Evolutionary conservation across 768 basidiomycete genomes (phyloP).

Genomic region (Cyclocybe aegerita): DNA sequence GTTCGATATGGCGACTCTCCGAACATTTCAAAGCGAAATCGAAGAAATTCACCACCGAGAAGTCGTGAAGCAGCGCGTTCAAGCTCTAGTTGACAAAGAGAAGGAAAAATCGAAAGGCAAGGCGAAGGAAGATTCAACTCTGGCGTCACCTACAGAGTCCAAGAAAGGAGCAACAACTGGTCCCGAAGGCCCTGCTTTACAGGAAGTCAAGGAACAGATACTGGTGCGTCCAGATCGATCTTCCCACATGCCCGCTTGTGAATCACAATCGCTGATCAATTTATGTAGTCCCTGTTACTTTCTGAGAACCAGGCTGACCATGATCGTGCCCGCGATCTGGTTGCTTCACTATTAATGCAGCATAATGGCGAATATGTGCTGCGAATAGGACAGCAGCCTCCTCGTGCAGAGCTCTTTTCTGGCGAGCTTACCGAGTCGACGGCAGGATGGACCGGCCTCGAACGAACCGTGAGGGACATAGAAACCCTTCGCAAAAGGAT

Average conservation of each 20-base stretch:
- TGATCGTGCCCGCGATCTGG: slow-evolving; percentile 58
- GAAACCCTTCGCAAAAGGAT: slow-evolving; percentile 43
- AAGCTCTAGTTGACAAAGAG: slow-evolving; percentile 31
- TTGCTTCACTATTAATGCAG: slow-evolving; percentile 68
- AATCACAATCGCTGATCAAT: slow-evolving; percentile 6
- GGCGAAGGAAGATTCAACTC: slow-evolving; percentile 33
- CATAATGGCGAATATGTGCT: slow-evolving; percentile 74
- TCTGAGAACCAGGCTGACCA: slow-evolving; percentile 40
- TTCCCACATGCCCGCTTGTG: slow-evolving; percentile 3
- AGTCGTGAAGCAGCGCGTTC: slow-evolving; percentile 57
- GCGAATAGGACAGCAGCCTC: slow-evolving; percentile 68
- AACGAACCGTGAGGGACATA: slow-evolving; percentile 52
- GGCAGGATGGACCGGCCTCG: slow-evolving; percentile 55
- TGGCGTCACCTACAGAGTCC: slow-evolving; percentile 3
- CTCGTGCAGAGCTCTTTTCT: slow-evolving; percentile 52
- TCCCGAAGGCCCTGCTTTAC: slow-evolving; percentile 20
- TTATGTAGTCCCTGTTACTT: slow-evolving; percentile 42
- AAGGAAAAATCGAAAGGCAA: slow-evolving; percentile 41
- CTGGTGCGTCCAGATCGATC: slow-evolving; percentile 36
- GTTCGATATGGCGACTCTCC: slow-evolving; percentile 49
- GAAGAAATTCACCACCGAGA: slow-evolving; percentile 74
- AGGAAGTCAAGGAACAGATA: slow-evolving; percentile 55
- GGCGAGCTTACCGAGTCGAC: slow-evolving; percentile 48
- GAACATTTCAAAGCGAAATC: slow-evolving; percentile 73
- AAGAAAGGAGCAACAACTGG: slow-evolving; percentile 6